A percentile compares a stretch with the other conserved stretches of the same genome.
These are phyloP conservation scores for Volvox carteri DNA, from an alignment of 163 green algal genomes.

Conservation along the genomic window DNA sequence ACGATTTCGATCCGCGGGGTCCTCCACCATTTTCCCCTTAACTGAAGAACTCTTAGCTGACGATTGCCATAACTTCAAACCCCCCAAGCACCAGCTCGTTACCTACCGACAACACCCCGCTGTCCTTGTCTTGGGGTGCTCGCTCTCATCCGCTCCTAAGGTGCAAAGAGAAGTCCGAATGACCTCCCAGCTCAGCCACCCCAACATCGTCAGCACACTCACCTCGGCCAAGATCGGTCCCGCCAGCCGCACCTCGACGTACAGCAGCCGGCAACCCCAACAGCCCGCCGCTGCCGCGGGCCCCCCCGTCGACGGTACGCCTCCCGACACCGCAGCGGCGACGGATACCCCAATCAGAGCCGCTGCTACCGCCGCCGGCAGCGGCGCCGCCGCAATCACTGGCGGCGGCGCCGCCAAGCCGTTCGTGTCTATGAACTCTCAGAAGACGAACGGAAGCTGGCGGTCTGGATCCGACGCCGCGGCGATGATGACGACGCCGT, in stretches of 20 bases:
- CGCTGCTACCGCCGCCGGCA: not conserved
- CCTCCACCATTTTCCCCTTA: too few species aligned
- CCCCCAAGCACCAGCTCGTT: too few species aligned
- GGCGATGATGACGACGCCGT: not conserved
- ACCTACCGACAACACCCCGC: too few species aligned
- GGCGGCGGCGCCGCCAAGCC: not conserved
- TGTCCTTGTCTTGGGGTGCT: too few species aligned
- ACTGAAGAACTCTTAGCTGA: too few species aligned
- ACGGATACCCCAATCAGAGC: not conserved
- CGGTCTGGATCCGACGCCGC: constrained; percentile 4
- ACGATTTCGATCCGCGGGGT: too few species aligned
- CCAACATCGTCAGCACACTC: constrained; percentile 40
- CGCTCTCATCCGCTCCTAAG: too few species aligned
- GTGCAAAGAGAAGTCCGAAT: not conserved
- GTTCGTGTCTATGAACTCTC: too few species aligned
- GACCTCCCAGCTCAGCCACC: constrained; percentile 4
- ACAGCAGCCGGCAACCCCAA: not conserved
- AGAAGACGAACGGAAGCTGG: too few species aligned
- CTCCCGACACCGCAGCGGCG: not conserved
- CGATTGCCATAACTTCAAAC: too few species aligned
- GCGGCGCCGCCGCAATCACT: not conserved
- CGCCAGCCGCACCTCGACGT: not conserved
- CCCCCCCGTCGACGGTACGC: not conserved
- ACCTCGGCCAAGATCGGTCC: not conserved
- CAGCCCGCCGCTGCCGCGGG: not conserved